Conservation (phyloP, 257 asterid genomes). For the Nicotiana otophora region DNA sequence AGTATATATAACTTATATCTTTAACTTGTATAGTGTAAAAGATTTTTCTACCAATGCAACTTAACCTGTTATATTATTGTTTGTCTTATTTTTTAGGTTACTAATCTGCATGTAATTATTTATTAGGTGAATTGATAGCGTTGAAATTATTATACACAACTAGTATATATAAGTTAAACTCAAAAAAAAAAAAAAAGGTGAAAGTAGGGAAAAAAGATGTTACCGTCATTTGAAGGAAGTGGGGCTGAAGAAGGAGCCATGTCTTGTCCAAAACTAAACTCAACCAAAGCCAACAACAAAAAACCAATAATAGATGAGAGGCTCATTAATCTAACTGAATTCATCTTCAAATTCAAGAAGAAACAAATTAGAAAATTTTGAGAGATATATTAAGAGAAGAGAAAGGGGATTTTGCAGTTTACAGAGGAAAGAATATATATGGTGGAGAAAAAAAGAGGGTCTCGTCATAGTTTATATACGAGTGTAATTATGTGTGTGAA, state of each 20-base stretch:
- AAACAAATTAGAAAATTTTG: no score
- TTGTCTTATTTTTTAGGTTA: no score
- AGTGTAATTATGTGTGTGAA: background rate
- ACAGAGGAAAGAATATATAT: background rate
- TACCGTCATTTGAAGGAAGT: constrained; percentile 17
- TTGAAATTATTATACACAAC: no score
- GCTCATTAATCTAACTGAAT: background rate
- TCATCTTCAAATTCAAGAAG: constrained; percentile 1
- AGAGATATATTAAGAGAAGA: background rate
- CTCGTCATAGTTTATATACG: background rate
- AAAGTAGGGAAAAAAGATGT: no score
- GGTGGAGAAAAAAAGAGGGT: background rate
- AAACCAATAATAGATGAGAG: constrained; percentile 9
- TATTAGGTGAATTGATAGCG: no score
- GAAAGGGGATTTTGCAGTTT: background rate
- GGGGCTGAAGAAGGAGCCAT: constrained; percentile 22
- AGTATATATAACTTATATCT: no score
- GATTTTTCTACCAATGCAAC: no score
- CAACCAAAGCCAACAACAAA: constrained; percentile 7
- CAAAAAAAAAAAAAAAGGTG: no score
- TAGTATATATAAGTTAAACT: no score
- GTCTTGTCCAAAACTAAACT: constrained; percentile 14
- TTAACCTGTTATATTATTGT: no score
- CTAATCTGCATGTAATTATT: no score
- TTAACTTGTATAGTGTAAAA: no score